Evolutionary conservation across 2,329 filamentous ascomycete genomes (phyloP).

Genomic region (Aspergillus fumigatus): DNA sequence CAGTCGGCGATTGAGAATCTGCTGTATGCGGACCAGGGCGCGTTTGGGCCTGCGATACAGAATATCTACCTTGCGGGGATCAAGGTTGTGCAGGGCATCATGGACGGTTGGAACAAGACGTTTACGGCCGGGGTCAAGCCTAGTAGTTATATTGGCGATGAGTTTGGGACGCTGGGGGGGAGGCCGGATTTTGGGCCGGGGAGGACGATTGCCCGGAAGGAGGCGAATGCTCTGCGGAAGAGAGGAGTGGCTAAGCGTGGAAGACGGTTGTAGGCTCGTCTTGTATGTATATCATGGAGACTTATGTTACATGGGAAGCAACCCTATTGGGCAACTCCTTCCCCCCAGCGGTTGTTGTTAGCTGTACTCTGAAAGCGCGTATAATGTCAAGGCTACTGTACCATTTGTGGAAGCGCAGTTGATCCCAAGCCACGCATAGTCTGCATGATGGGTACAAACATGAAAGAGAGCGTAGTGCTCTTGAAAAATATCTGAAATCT

Average conservation of each 20-base stretch:
- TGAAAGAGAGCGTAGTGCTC: neutral
- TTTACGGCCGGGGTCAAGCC: constrained; percentile 56
- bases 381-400: too few relatives aligned
- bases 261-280: neutral
- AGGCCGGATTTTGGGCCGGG: constrained; percentile 57
- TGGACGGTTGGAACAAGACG: constrained; percentile 56
- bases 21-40: constrained; percentile 57
- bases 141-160: constrained; percentile 65
- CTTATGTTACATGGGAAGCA: too few relatives aligned
- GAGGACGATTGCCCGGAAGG: constrained; percentile 12
- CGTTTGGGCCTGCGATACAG: constrained; percentile 57
- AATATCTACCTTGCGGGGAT: constrained; percentile 66
- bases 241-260: constrained; percentile 14
- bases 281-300: neutral
- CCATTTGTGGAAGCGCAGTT: too few relatives aligned
- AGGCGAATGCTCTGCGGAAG: constrained; percentile 20
- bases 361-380: neutral
- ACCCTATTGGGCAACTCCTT: too few relatives aligned
- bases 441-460: neutral
- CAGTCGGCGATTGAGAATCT: constrained; percentile 57
- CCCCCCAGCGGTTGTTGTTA: neutral
- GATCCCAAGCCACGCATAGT: too few relatives aligned
- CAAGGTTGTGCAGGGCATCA: constrained; percentile 60
- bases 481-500: neutral
- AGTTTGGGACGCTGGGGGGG: constrained; percentile 65